These are phyloP conservation scores for Xylaria sp. DNA, from an alignment of 2,329 filamentous ascomycete genomes.

Conservation along the genomic window DNA sequence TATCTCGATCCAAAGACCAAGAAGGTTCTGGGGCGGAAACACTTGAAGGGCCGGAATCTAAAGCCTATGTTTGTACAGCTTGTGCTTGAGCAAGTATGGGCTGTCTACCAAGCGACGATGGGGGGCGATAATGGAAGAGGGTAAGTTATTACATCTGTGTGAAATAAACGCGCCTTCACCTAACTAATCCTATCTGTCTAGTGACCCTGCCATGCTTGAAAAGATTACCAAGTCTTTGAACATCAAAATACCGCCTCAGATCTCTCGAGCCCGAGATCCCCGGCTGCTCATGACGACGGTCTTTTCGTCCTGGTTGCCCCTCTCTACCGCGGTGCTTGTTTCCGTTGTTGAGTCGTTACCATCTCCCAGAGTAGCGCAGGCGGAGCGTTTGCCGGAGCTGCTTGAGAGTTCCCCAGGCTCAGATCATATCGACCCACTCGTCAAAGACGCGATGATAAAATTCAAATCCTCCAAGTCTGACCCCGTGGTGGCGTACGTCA, in stretches of 20 bases:
- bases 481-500: constrained; percentile 93
- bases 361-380: constrained; percentile 83
- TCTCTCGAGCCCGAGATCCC: constrained; percentile 85
- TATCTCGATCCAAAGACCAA: constrained; percentile 98
- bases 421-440: constrained; percentile 71
- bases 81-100: constrained; percentile 95
- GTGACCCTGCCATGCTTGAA: constrained; percentile 82
- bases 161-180: not conserved
- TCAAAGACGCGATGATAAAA: constrained; percentile 83
- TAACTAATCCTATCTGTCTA: constrained; percentile 51
- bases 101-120: constrained; percentile 89
- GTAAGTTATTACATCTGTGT: constrained; percentile 55
- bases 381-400: constrained; percentile 80
- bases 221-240: constrained; percentile 95
- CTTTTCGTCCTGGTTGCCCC: constrained; percentile 88
- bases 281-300: constrained; percentile 85
- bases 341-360: constrained; percentile 94
- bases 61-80: constrained; percentile 99
- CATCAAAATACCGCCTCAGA: constrained; percentile 84
- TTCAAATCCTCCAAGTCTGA: constrained; percentile 78
- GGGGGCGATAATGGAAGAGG: constrained; percentile 85
- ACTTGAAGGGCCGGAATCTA: constrained; percentile 88
- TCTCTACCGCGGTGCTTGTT: constrained; percentile 91
- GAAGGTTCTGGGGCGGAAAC: constrained; percentile 88
- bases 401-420: constrained; percentile 83